Evolutionary conservation across 495 filamentous ascomycete species (phyloP), one percentile per base, ranked within the genome.

Genomic region (Bathelium albidoporum): DNA sequence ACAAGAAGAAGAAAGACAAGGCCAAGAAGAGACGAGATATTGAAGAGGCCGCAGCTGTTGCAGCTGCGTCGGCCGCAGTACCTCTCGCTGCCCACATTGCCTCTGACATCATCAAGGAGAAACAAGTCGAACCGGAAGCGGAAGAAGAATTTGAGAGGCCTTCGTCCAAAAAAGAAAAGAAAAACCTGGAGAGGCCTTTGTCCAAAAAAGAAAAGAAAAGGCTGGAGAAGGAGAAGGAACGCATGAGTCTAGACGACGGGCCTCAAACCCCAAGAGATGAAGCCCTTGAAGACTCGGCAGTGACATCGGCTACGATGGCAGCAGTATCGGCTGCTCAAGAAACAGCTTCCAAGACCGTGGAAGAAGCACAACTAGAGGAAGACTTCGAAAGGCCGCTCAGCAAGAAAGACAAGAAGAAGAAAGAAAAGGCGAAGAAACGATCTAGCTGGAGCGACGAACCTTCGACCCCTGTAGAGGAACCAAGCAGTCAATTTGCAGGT

Each of bases 321-420:
- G 65, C 63, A 4, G 16, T 36, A 9, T 58, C 65, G 2, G 20
- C 29, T 16, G 55, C 36, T 28, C 52, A 67, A 18, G 55, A 39
- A 11, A 58, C 59, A 58, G 32, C 64, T 62, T 62, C 64, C 43
- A 61, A 66, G 32, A 24, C 64, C 9, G 64, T 39, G 34, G 34
- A 66, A n/a, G n/a, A n/a, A 24, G 24, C 34, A n/a, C 61, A 59
- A 14, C 26, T 45, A 58, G 52, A 59, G 55, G 22, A 16, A 3
- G 59, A 31, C 7, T 60, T 11, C 5, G 59, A 60, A 7, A 31
- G 18, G 14, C 59, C 59, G 2, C 62, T 68, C 1, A 70, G 68
- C 61, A 68, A 68, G 59, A 70, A 70, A 62, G 66, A 65, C 43
- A 65, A 66, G 61, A 63, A 63, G 60, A 61, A 68, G 32, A 59